These are phyloP conservation scores for Stemphylium vesicarium DNA, from an alignment of 2,329 filamentous ascomycete genomes.

Conservation along the genomic window DNA sequence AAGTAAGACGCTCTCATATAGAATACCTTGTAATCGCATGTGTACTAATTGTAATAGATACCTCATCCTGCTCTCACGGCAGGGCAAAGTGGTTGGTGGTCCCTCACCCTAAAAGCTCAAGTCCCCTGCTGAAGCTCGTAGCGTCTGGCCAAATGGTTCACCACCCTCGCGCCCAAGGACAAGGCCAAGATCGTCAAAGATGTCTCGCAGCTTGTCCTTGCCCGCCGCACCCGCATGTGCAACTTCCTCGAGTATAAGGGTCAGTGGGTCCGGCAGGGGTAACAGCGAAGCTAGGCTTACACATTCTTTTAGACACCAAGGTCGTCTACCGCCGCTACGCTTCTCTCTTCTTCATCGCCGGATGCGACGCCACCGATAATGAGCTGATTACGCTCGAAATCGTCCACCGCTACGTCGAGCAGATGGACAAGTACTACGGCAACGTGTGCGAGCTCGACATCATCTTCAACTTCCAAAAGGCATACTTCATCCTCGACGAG, in stretches of 20 bases:
- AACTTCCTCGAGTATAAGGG: slow-evolving; percentile 99
- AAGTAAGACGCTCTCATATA: slow-evolving; percentile 51
- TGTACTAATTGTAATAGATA: slow-evolving; percentile 66
- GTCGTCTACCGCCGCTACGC: slow-evolving; percentile 98
- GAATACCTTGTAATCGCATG: too few relatives aligned
- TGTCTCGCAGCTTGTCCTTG: slow-evolving; percentile 95
- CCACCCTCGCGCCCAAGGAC: slow-evolving; percentile 93
- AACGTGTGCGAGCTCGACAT: slow-evolving; percentile 99
- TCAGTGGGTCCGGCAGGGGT: slow-evolving; percentile 49
- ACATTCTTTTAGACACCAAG: slow-evolving; percentile 76
- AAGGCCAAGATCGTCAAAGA: slow-evolving; percentile 99
- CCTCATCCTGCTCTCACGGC: slow-evolving; percentile 93
- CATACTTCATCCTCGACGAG: slow-evolving; percentile 98
- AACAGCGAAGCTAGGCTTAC: slow-evolving; percentile 32
- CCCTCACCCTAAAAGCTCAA: slow-evolving; percentile 39
- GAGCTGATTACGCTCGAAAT: slow-evolving; percentile 98
- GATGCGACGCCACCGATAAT: slow-evolving; percentile 96
- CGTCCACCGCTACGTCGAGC: slow-evolving; percentile 98
- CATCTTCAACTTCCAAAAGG: slow-evolving; percentile 99
- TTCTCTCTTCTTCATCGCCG: slow-evolving; percentile 98
- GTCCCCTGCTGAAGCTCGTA: slow-evolving; percentile 55
- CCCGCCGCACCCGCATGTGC: slow-evolving; percentile 97
- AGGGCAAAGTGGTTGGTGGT: slow-evolving; percentile 96
- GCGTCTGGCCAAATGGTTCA: slow-evolving; percentile 99
- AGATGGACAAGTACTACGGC: slow-evolving; percentile 99